These are phyloP conservation scores for Mortierella sp. DNA, from an alignment of 371 early-diverging fungal species.

Conservation along the genomic window DNA sequence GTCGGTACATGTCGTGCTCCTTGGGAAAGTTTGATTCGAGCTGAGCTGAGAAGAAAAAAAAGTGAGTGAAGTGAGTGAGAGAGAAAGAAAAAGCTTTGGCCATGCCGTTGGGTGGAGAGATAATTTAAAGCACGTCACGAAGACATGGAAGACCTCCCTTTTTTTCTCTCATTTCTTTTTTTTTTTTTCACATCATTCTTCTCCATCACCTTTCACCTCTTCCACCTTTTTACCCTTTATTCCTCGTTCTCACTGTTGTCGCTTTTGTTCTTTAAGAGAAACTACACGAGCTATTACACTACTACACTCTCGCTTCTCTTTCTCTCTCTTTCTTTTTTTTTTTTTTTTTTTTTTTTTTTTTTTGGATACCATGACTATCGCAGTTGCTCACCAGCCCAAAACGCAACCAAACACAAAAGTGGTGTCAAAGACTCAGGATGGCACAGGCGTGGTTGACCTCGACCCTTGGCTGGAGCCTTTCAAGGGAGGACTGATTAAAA, in stretches of 20 bases:
- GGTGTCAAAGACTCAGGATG: slow-evolving; percentile 52
- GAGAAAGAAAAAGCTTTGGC: slow-evolving; percentile 5
- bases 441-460: slow-evolving; percentile 67
- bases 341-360: slow-evolving; percentile 2
- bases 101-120: slow-evolving; percentile 1
- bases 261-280: not conserved
- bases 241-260: not conserved
- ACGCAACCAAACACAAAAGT: not conserved
- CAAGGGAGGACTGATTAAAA: slow-evolving; percentile 62
- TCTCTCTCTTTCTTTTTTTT: not conserved
- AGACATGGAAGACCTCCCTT: not conserved
- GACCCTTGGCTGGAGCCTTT: slow-evolving; percentile 83
- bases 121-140: not conserved
- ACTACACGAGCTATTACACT: too few species aligned
- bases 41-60: too few species aligned
- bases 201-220: not conserved
- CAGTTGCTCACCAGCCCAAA: not conserved
- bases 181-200: not conserved
- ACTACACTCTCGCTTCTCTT: not conserved
- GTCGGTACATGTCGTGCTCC: too few species aligned
- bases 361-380: slow-evolving; percentile 6
- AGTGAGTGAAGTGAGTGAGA: too few species aligned
- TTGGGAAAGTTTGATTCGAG: too few species aligned
- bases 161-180: not conserved
- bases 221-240: not conserved